Evolutionary conservation across 305 asterid genomes (phyloP).

Genomic region (Plantago coronopus): DNA sequence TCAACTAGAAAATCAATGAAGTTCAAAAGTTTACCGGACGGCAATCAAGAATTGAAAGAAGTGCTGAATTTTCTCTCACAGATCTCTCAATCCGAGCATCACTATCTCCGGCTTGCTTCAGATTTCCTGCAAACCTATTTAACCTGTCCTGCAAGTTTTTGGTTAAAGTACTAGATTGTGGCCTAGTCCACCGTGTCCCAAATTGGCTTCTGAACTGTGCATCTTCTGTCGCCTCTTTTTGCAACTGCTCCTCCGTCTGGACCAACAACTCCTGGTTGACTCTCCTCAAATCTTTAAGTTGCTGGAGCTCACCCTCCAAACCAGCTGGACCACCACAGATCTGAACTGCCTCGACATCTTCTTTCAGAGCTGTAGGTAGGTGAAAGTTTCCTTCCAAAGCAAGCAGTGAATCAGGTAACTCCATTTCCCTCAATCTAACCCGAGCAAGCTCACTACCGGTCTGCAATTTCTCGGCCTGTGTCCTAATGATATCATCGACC

Average conservation of each 20-base stretch:
- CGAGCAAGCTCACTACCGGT: conserved; percentile 98
- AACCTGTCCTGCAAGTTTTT: conserved; percentile 84
- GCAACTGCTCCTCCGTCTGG: conserved; percentile 87
- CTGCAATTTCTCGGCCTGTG: conserved; percentile 94
- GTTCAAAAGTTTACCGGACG: conserved; percentile 63
- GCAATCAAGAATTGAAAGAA: conserved; percentile 81
- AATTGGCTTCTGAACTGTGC: conserved; percentile 88
- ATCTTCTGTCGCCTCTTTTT: conserved; percentile 90
- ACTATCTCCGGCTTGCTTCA: conserved; percentile 96
- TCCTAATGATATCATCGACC: conserved; percentile 85
- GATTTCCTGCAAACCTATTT: conserved; percentile 83
- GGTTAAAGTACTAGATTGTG: conserved; percentile 91
- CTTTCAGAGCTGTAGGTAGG: conserved; percentile 64
- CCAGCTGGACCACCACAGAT: conserved; percentile 96
- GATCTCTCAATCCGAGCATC: conserved; percentile 96
- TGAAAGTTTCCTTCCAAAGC: conserved; percentile 74
- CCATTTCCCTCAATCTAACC: conserved; percentile 93
- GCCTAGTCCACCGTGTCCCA: conserved; percentile 94
- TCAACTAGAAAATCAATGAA: conserved; percentile 19
- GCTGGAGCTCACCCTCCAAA: conserved; percentile 85
- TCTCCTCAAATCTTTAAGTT: conserved; percentile 84
- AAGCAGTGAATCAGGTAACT: conserved; percentile 87
- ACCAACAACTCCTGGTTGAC: conserved; percentile 90
- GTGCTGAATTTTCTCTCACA: conserved; percentile 78
- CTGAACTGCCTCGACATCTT: conserved; percentile 90